Evolutionary conservation across 225 moss, liverwort and hornwort genomes (phyloP), one percentile per base, ranked within the genome.

Genomic region (Asterella californica): DNA sequence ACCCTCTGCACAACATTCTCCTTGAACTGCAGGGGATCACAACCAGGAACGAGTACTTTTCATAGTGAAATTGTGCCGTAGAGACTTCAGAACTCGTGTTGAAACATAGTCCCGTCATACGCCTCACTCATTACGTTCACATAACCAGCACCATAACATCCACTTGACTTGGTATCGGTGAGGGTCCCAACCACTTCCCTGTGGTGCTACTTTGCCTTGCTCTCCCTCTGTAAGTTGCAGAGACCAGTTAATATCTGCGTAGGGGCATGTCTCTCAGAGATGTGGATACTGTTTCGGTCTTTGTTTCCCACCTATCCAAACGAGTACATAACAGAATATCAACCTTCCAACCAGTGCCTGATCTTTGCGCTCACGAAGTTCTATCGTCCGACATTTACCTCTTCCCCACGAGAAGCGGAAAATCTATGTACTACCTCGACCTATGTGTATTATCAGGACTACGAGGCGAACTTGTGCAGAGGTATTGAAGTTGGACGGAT

Each of bases 1-100:
- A 99, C 95, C 86, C 99, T 89, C 85, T 92, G 86, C 54, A 99
- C 87, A 45, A 95, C 95, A 79, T 87, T 85, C 83, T 95, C 95
- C 75, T 84, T 91, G 73, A 99, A 86, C 99, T 99, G 89, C 85
- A 67, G 21, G 29, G 52, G 10, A 60, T 12, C 46, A 76, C 45
- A 76, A 29, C 21, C 69, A 64, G 70, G 12, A 54, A 54, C 54
- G 47, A 74, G 74, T 21, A 53, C 29, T 27, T 49, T 49, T 21
- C 6, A 6, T 33, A 38, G 30, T 45, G 50, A n/a, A 78, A 57
- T 57, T 17, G 54, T 17, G 64, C 25, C 22, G 21, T 47, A 27
- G 33, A 72, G 2, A 27, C 27, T 37, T 65, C 37, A 0, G 38
- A 69, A 38, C 37, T 42, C 29, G 36, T 15, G 19, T 24, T 37